Percentiles rank a stretch among this genome's conserved stretches.
These are phyloP conservation scores for Nissolia schottii DNA, from an alignment of 306 rosid genomes.

Conservation along the genomic window DNA sequence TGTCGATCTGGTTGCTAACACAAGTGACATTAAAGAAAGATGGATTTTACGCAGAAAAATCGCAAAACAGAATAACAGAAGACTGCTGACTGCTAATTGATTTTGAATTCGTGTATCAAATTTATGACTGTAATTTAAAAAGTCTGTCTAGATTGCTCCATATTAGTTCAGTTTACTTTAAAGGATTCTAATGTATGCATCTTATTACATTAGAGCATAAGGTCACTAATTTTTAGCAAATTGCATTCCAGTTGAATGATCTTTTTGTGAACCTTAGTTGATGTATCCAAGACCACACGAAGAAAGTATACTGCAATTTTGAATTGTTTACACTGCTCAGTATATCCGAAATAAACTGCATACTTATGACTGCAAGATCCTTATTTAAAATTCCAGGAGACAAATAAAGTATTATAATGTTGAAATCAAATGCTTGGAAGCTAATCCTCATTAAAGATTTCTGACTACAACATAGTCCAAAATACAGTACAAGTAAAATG, in stretches of 20 bases:
- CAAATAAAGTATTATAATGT: neutral
- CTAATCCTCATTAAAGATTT: neutral
- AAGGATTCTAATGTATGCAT: slow-evolving; percentile 9
- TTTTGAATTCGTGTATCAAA: slow-evolving; percentile 12
- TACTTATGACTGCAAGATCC: neutral
- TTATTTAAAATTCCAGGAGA: neutral
- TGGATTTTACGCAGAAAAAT: slow-evolving; percentile 66
- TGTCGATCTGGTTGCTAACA: slow-evolving; percentile 23
- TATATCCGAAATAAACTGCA: neutral
- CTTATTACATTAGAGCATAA: slow-evolving; percentile 4
- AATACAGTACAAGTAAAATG: neutral
- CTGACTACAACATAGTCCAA: neutral
- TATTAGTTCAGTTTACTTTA: slow-evolving; percentile 3
- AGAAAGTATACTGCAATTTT: neutral
- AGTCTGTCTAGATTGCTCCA: slow-evolving; percentile 12
- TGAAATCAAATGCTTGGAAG: neutral
- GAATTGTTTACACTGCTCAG: neutral
- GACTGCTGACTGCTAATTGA: slow-evolving; percentile 42
- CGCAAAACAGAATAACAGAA: slow-evolving; percentile 51
- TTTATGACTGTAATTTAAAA: neutral
- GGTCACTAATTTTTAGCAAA: slow-evolving; percentile 2
- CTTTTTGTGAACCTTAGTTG: neutral
- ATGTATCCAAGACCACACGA: neutral
- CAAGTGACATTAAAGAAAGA: slow-evolving; percentile 70
- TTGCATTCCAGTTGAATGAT: neutral